phyloP scores from a whole-genome alignment of 768 basidiomycete species.

The Russula virescens region DNA sequence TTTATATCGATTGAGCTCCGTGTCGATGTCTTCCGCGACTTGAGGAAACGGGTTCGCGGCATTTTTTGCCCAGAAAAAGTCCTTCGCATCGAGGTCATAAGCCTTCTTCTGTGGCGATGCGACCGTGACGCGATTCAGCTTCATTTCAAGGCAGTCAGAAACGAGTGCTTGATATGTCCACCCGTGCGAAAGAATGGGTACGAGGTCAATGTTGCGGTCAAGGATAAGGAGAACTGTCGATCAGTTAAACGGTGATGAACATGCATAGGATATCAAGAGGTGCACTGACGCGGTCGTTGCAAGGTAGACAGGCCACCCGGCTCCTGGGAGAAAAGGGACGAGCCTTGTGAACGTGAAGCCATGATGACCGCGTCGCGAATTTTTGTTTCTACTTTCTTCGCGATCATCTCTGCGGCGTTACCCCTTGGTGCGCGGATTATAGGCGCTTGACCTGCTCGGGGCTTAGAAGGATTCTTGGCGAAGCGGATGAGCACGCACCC shows the following conservation, averaged over 20 bases:
- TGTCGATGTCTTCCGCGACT: conserved; percentile 95
- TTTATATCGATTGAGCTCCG: conserved; percentile 88
- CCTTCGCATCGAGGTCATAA: conserved; percentile 96
- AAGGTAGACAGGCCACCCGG: conserved; percentile 78
- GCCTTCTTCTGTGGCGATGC: conserved; percentile 70
- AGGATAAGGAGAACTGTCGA: conserved; percentile 80
- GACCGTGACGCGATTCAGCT: conserved; percentile 90
- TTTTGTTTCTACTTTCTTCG: conserved; percentile 88
- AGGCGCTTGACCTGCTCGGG: conserved; percentile 70
- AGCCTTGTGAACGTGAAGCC: conserved; percentile 54
- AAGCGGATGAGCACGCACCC: conserved; percentile 42
- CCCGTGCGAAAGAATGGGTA: conserved; percentile 89
- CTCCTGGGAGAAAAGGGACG: conserved; percentile 73
- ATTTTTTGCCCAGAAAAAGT: conserved; percentile 99
- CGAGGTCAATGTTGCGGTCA: conserved; percentile 91
- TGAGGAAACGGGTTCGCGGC: conserved; percentile 96
- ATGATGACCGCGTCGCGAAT: conserved; percentile 80
- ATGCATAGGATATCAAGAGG: neutral
- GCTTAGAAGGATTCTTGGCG: neutral
- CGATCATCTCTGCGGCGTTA: conserved; percentile 99
- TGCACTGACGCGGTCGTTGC: conserved; percentile 72
- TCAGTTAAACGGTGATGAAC: conserved; percentile 12
- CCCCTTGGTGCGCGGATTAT: conserved; percentile 92
- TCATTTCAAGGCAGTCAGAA: conserved; percentile 96
- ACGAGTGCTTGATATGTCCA: conserved; percentile 99